Base-by-base conservation (phyloP, 192 early-diverging fungal species). In the Lobosporangium transversale region DNA sequence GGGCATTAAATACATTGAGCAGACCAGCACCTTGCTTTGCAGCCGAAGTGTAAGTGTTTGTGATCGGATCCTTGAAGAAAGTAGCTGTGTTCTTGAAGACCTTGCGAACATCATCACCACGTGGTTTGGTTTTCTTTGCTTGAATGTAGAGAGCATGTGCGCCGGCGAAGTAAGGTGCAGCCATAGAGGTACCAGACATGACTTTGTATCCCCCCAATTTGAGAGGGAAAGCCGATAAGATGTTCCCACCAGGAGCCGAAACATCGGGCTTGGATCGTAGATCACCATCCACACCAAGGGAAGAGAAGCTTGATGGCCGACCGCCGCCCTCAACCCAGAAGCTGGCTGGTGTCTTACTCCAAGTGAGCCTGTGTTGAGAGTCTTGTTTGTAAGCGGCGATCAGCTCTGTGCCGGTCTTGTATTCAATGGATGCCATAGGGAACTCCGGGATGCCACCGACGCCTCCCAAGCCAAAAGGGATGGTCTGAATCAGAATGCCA, bases 231-330 rank as follows among this genome's bases (percentile, higher is more conserved):
- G 73, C 23, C 4, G 73, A 76, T 45, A 84, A 85, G 10, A 89
- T 81, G 43, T 53, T 66, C 17, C 83, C 84, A 53, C 87, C 87
- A 29, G 82, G 67, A 55, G 81, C 84, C 43, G 63, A 69, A 69
- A 89, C 42, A 58, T 87, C 76, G 26, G 84, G 84, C 60, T 86
- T 86, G 58, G 90, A 82, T 11, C 75, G 78, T 1, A 90, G 81
- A 50, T 90, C 85, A 42, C 86, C 81, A 18, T 84, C 84, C 10
- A 89, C 70, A 12, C 91, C 91, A 68, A 79, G 87, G 0, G 91
- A 90, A 55, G 87, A 88, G 49, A 90, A 90, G 11, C 49, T 31
- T 8, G 88, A 88, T 47, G 86, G 79, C 33, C 70, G 37, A 10
- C 88, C 90, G 54, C 70, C 80, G 20, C 50, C 54, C 35, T 56